phyloP scores from a whole-genome alignment of 2,329 filamentous ascomycete species.

The Calonectria pseudoturangicola region DNA sequence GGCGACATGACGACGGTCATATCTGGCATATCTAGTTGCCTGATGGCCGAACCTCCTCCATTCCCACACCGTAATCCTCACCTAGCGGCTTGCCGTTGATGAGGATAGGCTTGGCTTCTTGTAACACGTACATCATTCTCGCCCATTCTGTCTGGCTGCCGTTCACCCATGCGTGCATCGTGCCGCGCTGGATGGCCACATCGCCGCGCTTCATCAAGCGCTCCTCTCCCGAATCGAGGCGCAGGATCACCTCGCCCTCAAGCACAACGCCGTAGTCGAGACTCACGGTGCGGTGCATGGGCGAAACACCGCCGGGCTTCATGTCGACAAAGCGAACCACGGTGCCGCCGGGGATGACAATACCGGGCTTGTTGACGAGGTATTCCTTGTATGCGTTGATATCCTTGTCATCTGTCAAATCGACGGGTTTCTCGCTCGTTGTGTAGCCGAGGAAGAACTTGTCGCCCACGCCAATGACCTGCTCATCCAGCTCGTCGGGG shows the following conservation, averaged over 20 bases:
- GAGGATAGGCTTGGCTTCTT: conserved; percentile 41
- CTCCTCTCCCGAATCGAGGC: conserved; percentile 69
- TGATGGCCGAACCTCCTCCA: conserved; percentile 40
- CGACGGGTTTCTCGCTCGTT: conserved; percentile 39
- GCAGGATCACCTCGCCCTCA: conserved; percentile 72
- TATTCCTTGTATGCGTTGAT: conserved; percentile 43
- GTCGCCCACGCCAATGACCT: conserved; percentile 35
- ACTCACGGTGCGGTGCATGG: conserved; percentile 69
- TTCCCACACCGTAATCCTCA: conserved; percentile 45
- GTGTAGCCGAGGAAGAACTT: conserved; percentile 49
- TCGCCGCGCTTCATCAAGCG: conserved; percentile 67
- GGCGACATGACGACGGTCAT: not conserved
- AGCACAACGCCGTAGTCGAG: conserved; percentile 74
- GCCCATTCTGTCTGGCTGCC: conserved; percentile 64
- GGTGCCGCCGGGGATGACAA: conserved; percentile 60
- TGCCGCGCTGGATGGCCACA: conserved; percentile 73
- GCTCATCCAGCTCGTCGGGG: conserved; percentile 39
- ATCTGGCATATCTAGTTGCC: conserved; percentile 10
- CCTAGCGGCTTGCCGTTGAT: conserved; percentile 29
- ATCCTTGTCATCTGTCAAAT: conserved; percentile 42
- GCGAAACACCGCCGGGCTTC: conserved; percentile 57
- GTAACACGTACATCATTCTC: conserved; percentile 65
- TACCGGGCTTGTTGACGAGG: conserved; percentile 43
- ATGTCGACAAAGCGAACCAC: conserved; percentile 70
- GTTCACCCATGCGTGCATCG: conserved; percentile 74